phyloP scores from a whole-genome alignment of 1,139 yeast species.

The Taphrina betulina region DNA sequence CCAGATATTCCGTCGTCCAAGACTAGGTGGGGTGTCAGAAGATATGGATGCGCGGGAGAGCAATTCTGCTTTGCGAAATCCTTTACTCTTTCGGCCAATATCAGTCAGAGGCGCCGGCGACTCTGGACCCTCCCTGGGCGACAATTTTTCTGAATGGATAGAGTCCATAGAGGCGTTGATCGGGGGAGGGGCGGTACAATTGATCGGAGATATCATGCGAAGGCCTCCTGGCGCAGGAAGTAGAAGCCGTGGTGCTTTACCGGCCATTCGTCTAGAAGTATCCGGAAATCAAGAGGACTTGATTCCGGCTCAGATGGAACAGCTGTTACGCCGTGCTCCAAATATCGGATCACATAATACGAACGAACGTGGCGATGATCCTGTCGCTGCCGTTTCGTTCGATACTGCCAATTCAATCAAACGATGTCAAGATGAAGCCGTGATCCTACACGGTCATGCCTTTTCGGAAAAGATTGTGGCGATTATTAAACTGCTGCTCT shows the following conservation, averaged over 20 bases:
- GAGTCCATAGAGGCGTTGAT: conserved; percentile 34
- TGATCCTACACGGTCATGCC: conserved; percentile 52
- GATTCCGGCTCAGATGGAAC: conserved; percentile 35
- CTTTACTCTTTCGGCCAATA: conserved; percentile 18
- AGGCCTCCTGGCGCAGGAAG: conserved; percentile 17
- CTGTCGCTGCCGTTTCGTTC: conserved; percentile 38
- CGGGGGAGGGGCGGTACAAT: conserved; percentile 35
- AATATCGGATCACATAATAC: not conserved
- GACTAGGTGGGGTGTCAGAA: conserved; percentile 9
- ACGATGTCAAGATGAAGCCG: conserved; percentile 66
- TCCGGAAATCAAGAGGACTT: conserved; percentile 11
- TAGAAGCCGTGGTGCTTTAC: not conserved
- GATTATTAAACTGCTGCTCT: conserved; percentile 56
- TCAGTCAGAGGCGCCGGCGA: not conserved
- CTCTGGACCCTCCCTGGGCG: conserved; percentile 21
- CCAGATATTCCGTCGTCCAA: conserved; percentile 24
- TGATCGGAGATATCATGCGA: conserved; percentile 34
- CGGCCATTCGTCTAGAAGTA: conserved; percentile 34
- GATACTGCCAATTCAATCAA: conserved; percentile 59
- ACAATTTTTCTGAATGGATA: conserved; percentile 34
- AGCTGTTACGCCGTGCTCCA: conserved; percentile 9
- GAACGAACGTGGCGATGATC: conserved; percentile 37
- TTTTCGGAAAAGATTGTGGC: conserved; percentile 49
- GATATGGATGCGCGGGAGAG: not conserved
- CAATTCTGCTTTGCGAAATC: conserved; percentile 10